phyloP scores from a whole-genome alignment of 2,329 filamentous ascomycete genomes.

The Zasmidium angulare region DNA sequence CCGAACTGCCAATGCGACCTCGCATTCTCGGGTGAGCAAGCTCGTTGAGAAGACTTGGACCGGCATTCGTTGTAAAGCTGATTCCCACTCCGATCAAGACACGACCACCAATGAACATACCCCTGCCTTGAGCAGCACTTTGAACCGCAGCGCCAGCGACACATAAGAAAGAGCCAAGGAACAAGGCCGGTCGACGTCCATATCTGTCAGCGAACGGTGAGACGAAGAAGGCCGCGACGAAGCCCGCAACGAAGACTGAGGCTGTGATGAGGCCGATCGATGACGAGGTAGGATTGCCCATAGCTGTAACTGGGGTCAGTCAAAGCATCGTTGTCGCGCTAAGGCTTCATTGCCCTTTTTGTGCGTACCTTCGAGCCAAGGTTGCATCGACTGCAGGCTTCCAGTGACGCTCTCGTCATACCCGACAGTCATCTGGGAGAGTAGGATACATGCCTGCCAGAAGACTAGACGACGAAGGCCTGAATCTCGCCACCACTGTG shows the following conservation, averaged over 20 bases:
- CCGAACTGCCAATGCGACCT: neutral
- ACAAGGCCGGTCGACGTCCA: constrained; percentile 1
- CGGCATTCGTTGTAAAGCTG: constrained; percentile 13
- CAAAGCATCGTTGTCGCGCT: too few species aligned
- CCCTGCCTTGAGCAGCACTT: constrained; percentile 2
- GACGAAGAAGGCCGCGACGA: constrained; percentile 6
- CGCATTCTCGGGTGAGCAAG: constrained; percentile 2
- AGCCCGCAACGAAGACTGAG: constrained; percentile 10
- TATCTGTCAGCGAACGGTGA: constrained; percentile 6
- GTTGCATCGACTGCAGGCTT: constrained; percentile 13
- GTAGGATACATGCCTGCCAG: constrained; percentile 6
- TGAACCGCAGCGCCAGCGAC: constrained; percentile 3
- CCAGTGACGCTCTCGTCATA: constrained; percentile 11
- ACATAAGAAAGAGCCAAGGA: constrained; percentile 1
- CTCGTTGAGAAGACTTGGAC: constrained; percentile 8
- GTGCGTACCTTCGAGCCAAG: constrained; percentile 5
- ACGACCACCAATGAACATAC: constrained; percentile 7
- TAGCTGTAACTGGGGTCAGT: neutral
- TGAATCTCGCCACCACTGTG: constrained; percentile 22
- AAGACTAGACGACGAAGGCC: constrained; percentile 15
- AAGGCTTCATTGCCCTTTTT: neutral
- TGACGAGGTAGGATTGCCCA: constrained; percentile 8
- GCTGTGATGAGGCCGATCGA: constrained; percentile 10
- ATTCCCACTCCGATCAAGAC: constrained; percentile 11
- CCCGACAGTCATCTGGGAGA: constrained; percentile 7